Evolutionary conservation across 73 alveolate species (phyloP).

Genomic region (Uronychia binucleata): DNA sequence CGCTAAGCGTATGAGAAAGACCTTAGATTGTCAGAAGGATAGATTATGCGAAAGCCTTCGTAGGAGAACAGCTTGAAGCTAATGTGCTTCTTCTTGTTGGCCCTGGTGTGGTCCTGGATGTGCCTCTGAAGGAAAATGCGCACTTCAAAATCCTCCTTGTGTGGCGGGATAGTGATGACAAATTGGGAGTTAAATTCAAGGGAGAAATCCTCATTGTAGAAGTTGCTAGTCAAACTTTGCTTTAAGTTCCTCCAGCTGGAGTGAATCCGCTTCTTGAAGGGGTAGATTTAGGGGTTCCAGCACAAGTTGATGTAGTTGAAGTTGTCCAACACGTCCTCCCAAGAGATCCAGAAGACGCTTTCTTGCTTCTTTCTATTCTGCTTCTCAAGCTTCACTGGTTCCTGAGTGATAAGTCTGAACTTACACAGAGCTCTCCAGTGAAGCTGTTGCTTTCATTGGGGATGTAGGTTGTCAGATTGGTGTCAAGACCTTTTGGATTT

Average conservation of each 20-base stretch:
- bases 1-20: conserved; percentile 5
- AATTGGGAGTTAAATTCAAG: conserved; percentile 20
- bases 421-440: conserved; percentile 5
- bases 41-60: conserved; percentile 39
- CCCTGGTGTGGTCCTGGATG: conserved; percentile 2
- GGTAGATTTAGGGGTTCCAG: conserved; percentile 46
- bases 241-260: conserved; percentile 19
- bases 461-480: background rate
- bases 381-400: conserved; percentile 8
- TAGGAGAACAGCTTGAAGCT: conserved; percentile 33
- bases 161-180: conserved; percentile 40
- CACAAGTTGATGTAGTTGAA: conserved; percentile 26
- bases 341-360: conserved; percentile 17
- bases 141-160: conserved; percentile 43
- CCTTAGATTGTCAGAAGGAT: conserved; percentile 34
- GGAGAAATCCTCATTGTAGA: conserved; percentile 1
- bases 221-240: too few relatives aligned
- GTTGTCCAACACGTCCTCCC: conserved; percentile 24
- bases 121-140: conserved; percentile 33
- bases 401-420: too few relatives aligned
- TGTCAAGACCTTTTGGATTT: conserved; percentile 8
- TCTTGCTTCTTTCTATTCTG: conserved; percentile 2
- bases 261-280: conserved; percentile 18
- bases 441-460: background rate
- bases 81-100: background rate